These are phyloP conservation scores for Arxiozyma heterogenica DNA, from an alignment of 1,139 yeast genomes.

Conservation along the genomic window DNA sequence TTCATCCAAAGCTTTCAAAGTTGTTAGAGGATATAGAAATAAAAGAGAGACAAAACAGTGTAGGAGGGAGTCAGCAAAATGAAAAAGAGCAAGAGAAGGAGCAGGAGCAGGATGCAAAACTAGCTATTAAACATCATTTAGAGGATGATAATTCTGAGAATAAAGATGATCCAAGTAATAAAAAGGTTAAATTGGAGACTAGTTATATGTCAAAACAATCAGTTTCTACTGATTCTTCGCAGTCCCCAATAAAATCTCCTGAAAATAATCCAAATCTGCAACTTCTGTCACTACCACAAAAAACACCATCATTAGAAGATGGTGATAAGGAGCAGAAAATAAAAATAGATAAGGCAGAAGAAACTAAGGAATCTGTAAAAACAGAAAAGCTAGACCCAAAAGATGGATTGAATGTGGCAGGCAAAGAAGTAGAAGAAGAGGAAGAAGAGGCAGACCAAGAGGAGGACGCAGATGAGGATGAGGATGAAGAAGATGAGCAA, in stretches of 20 bases:
- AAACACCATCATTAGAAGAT: background rate
- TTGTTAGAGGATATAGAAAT: background rate
- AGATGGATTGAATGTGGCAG: background rate
- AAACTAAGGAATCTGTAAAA: background rate
- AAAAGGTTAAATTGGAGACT: background rate
- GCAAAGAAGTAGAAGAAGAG: background rate
- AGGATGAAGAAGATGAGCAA: constrained; percentile 8
- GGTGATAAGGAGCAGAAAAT: background rate
- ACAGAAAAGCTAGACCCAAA: background rate
- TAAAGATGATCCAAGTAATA: background rate
- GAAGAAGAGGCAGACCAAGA: constrained; percentile 1
- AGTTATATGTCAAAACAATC: background rate
- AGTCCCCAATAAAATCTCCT: background rate
- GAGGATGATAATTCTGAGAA: background rate
- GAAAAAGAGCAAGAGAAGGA: background rate
- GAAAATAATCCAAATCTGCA: background rate
- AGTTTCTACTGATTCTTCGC: background rate
- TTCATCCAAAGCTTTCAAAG: constrained; percentile 3
- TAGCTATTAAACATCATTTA: background rate
- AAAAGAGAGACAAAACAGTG: background rate
- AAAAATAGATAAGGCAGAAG: background rate
- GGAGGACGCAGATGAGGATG: constrained; percentile 4
- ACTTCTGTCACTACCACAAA: background rate
- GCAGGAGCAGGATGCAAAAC: background rate
- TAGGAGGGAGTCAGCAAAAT: background rate